Conservation (phyloP, 768 basidiomycete genomes). For the Pisolithus sp. region DNA sequence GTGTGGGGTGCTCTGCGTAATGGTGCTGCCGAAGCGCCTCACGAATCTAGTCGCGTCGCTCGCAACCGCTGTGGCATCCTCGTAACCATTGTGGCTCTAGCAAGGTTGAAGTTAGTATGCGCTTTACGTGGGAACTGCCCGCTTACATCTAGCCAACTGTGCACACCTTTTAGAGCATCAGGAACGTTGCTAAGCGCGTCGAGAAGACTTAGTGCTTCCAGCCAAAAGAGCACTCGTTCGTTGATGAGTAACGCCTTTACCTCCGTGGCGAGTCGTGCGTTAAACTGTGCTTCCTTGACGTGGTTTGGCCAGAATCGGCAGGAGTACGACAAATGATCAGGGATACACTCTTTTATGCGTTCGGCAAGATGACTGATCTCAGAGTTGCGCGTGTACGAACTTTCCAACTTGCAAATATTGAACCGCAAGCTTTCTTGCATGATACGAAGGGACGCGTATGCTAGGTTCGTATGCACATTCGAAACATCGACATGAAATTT, state of each 20-base stretch:
- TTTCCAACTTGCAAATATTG: constrained; percentile 29
- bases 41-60: constrained; percentile 11
- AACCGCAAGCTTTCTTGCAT: constrained; percentile 28
- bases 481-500: constrained; percentile 11
- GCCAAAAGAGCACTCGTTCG: constrained; percentile 6
- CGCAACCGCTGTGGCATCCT: background rate
- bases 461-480: constrained; percentile 12
- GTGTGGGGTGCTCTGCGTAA: constrained; percentile 16
- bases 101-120: background rate
- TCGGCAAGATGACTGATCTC: constrained; percentile 10
- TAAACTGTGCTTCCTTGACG: background rate
- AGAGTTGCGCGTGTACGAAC: constrained; percentile 24
- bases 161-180: background rate
- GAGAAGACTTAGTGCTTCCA: constrained; percentile 1
- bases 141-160: background rate
- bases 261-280: background rate
- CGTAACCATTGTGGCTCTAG: background rate
- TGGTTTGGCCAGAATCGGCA: constrained; percentile 9
- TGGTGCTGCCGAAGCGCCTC: constrained; percentile 6
- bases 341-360: constrained; percentile 1
- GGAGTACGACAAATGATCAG: constrained; percentile 4
- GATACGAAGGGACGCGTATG: constrained; percentile 15
- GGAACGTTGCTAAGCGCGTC: background rate
- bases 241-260: constrained; percentile 1
- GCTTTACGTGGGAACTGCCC: too few species aligned